phyloP scores from a whole-genome alignment of 2,329 filamentous ascomycete genomes.

The Aspergillus proliferans region DNA sequence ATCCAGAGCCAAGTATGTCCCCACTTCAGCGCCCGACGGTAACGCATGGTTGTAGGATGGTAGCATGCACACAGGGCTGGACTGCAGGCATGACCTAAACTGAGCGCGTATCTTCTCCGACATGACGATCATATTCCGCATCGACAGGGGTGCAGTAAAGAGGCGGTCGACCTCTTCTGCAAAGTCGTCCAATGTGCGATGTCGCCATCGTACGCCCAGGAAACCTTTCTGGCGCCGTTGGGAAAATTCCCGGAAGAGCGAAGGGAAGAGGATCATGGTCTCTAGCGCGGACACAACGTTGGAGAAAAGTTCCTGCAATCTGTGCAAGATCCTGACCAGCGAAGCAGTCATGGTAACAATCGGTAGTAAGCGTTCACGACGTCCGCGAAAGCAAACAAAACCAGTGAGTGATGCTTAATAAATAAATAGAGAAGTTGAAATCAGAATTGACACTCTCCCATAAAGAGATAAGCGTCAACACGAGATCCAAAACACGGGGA shows the following conservation, averaged over 20 bases:
- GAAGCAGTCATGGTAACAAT: slow-evolving; percentile 26
- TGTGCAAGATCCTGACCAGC: slow-evolving; percentile 34
- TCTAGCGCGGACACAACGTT: slow-evolving; percentile 36
- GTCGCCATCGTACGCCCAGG: slow-evolving; percentile 27
- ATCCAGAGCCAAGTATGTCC: slow-evolving; percentile 57
- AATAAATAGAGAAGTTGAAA: no score
- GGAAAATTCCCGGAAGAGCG: slow-evolving; percentile 29
- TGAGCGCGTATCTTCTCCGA: slow-evolving; percentile 44
- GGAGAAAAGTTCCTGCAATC: slow-evolving; percentile 37
- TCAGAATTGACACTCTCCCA: slow-evolving; percentile 1
- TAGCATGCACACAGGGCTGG: slow-evolving; percentile 57
- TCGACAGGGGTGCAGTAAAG: slow-evolving; percentile 31
- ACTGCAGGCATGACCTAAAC: slow-evolving; percentile 49
- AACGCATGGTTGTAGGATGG: slow-evolving; percentile 59
- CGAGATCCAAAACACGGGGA: no score
- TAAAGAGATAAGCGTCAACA: no score
- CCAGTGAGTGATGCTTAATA: no score
- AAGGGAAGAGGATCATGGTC: slow-evolving; percentile 36
- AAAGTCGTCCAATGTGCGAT: slow-evolving; percentile 33
- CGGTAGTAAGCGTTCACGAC: no score
- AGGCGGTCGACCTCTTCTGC: slow-evolving; percentile 33
- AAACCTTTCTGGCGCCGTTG: slow-evolving; percentile 28
- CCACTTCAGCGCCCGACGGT: slow-evolving; percentile 53
- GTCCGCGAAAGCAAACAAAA: no score
- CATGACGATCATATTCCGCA: slow-evolving; percentile 37